Base-by-base conservation (phyloP, 495 filamentous ascomycete species). In the Daldinia vernicosa region DNA sequence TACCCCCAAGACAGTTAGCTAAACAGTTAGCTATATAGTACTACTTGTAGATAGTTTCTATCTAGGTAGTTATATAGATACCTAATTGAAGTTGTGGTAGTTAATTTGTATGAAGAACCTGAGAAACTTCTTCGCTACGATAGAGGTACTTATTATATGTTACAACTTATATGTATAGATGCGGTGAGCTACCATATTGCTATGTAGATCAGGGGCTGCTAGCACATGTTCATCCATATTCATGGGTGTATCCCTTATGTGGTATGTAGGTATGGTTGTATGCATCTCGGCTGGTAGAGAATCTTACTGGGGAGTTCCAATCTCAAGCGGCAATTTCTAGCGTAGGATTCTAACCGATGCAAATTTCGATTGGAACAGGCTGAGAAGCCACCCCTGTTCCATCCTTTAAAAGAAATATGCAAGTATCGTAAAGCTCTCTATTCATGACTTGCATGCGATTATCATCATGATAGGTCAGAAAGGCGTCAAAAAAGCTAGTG, bases 301-400 rank as follows among this genome's bases (percentile, higher is more conserved):
- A 60, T 67, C 53, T 56, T 24, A 40, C 32, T 24, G 17, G 12
- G 26, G 52, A 66, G 28, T 24, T 43, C 24, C 40, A 32, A 47
- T 65, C 45, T 45, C 55, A 24, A 43, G 60, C 32, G 54, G 59
- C 50, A 67, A 72, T 72, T 67, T 67, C 35, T 65, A 67, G 50
- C 54, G 69, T 72, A 68, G 69, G 69, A 72, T 72, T 66, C 37
- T 47, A 17, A 51, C 58, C 59, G 30, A 57, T 33, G 64, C 60
- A 54, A 67, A 68, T 67, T 71, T 68, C 60, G 39, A 67, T 60
- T 63, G 30, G 61, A 53, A 53, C 12, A 60, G 15, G n/a, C 51
- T 57, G 22, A 60, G 55, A 39, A 33, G 6, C 8, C 8, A 39
- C 32, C 67, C 68, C 52, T 61, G 62, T 14, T 52, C 0, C n/a